phyloP scores from a whole-genome alignment of 768 basidiomycete genomes.

The Xerocomus potaroensis region DNA sequence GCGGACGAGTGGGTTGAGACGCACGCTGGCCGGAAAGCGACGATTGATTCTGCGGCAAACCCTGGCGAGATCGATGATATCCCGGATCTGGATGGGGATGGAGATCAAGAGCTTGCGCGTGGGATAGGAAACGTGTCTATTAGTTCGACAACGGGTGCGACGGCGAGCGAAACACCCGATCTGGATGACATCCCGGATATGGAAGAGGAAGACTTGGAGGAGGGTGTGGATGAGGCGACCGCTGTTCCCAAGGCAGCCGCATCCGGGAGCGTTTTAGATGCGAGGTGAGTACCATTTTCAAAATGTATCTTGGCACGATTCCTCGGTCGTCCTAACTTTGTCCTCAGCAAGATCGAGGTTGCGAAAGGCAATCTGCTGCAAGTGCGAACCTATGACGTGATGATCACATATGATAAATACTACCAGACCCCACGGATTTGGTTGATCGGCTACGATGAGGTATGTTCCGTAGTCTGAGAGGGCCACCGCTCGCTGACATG shows the following conservation, averaged over 20 bases:
- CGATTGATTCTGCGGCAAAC: constrained; percentile 50
- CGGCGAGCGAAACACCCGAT: constrained; percentile 68
- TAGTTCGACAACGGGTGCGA: constrained; percentile 31
- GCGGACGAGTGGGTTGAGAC: constrained; percentile 99
- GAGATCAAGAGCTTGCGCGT: constrained; percentile 39
- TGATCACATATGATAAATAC: constrained; percentile 99
- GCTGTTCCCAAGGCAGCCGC: constrained; percentile 49
- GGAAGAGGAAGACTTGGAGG: constrained; percentile 91
- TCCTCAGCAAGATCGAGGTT: constrained; percentile 52
- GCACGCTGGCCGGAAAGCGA: constrained; percentile 71
- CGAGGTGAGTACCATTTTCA: constrained; percentile 40
- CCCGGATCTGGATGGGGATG: constrained; percentile 83
- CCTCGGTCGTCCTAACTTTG: neutral
- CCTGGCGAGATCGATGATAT: constrained; percentile 77
- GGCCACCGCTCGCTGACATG: neutral
- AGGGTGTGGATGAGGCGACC: constrained; percentile 84
- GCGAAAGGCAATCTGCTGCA: constrained; percentile 84
- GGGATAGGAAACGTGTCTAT: constrained; percentile 47
- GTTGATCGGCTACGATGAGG: constrained; percentile 97
- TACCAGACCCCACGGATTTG: constrained; percentile 98
- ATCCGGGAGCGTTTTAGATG: constrained; percentile 37
- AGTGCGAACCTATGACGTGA: constrained; percentile 98
- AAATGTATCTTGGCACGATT: neutral
- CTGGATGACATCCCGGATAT: constrained; percentile 98
- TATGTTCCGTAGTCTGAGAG: constrained; percentile 28